Evolutionary conservation across 2,329 filamentous ascomycete species (phyloP).

Genomic region (Epichloe baconii): DNA sequence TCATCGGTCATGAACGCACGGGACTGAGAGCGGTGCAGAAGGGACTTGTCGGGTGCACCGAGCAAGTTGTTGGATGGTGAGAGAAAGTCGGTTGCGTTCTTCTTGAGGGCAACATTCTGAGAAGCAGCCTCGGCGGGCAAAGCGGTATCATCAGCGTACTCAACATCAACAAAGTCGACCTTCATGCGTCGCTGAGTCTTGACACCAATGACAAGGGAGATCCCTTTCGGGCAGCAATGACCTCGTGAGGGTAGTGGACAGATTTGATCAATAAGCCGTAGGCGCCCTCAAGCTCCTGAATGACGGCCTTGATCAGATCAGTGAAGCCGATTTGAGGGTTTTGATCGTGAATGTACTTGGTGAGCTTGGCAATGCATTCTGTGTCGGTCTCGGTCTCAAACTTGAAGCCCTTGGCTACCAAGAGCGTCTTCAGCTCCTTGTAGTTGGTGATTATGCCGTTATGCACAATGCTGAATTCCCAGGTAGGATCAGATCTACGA

Average conservation of each 20-base stretch:
- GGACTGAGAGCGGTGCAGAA: slow-evolving; percentile 95
- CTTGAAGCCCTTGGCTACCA: slow-evolving; percentile 88
- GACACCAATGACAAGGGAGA: slow-evolving; percentile 96
- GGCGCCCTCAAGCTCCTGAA: slow-evolving; percentile 94
- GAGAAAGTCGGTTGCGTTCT: slow-evolving; percentile 56
- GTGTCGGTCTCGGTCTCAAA: slow-evolving; percentile 99
- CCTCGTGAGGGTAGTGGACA: slow-evolving; percentile 94
- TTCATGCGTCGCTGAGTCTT: slow-evolving; percentile 98
- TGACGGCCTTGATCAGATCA: slow-evolving; percentile 90
- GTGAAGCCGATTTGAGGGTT: slow-evolving; percentile 93
- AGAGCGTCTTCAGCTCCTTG: slow-evolving; percentile 93
- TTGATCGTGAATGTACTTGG: slow-evolving; percentile 95
- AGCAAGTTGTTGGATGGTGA: slow-evolving; percentile 51
- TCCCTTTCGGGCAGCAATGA: slow-evolving; percentile 95
- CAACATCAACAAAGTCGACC: slow-evolving; percentile 98
- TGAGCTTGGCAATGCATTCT: slow-evolving; percentile 96
- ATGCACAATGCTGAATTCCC: slow-evolving; percentile 96
- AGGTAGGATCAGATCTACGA: slow-evolving; percentile 73
- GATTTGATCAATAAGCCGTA: slow-evolving; percentile 98
- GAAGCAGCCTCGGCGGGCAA: slow-evolving; percentile 89
- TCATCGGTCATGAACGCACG: slow-evolving; percentile 98
- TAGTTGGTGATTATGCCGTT: slow-evolving; percentile 99
- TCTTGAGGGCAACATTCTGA: slow-evolving; percentile 95
- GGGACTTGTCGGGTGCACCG: slow-evolving; percentile 89
- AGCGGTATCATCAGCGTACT: slow-evolving; percentile 77